Evolutionary conservation across 164 flowering plant genomes (phyloP).

Genomic region (Vitis riparia): DNA sequence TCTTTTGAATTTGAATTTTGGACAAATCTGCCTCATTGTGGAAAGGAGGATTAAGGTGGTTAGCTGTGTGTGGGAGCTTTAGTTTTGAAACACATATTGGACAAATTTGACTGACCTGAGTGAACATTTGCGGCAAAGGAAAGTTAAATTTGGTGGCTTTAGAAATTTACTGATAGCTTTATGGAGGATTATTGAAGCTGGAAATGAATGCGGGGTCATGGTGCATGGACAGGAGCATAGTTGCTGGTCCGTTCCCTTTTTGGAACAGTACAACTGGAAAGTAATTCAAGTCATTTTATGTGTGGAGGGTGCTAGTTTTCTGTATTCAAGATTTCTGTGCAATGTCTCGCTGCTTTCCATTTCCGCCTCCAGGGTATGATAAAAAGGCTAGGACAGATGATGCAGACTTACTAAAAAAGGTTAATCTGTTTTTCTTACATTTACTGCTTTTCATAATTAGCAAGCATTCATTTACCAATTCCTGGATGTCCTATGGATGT

Average conservation of each 20-base stretch:
- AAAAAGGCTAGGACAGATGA: slow-evolving; percentile 63
- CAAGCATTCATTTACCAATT: not conserved
- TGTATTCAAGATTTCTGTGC: slow-evolving; percentile 39
- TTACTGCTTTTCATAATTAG: not conserved
- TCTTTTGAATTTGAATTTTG: not conserved
- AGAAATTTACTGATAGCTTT: slow-evolving; percentile 9
- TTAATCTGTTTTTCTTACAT: slow-evolving; percentile 16
- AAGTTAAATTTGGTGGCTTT: slow-evolving; percentile 10
- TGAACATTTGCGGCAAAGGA: not conserved
- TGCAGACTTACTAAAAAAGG: slow-evolving; percentile 68
- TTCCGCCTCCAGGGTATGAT: slow-evolving; percentile 97
- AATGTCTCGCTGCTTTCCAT: slow-evolving; percentile 99
- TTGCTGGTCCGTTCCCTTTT: slow-evolving; percentile 50
- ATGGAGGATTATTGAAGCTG: slow-evolving; percentile 50
- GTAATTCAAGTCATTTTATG: slow-evolving; percentile 28
- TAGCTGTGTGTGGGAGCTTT: too few species aligned
- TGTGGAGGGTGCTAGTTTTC: slow-evolving; percentile 23
- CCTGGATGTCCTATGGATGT: not conserved
- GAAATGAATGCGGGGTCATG: slow-evolving; percentile 80
- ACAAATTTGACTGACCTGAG: not conserved
- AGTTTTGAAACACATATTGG: not conserved
- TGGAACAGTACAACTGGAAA: slow-evolving; percentile 42
- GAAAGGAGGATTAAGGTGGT: too few species aligned
- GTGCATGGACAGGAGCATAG: slow-evolving; percentile 77
- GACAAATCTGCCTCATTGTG: not conserved